Base-by-base conservation (phyloP, 345 rosid species). In the Dovyalis caffra region DNA sequence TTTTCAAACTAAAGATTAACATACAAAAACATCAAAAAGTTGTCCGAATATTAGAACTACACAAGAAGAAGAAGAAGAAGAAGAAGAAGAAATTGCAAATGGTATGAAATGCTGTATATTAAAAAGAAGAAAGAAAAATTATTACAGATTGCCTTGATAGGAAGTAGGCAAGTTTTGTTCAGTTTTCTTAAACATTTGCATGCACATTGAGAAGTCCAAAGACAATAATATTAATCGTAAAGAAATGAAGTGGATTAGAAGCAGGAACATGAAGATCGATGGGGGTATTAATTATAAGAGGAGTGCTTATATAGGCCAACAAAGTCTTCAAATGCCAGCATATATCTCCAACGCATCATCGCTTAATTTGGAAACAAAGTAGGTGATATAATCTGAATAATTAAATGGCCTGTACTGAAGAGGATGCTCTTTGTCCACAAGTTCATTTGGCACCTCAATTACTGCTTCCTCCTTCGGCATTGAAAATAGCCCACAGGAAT, bases 351-450 rank as follows among this genome's bases (percentile, higher is more conserved):
- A 79, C 3, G 89, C 87, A 74, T 86, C 87, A 34, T 82, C 87
- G 5, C 66, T 74, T 29, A 76, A 58, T 75, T 72, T 84, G 71
- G 84, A 68, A 28, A 81, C 75, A 25, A 62, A 86, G 80, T 77
- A 81, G 25, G 87, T 75, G 69, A 84, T 45, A 64, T 67, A 88
- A 53, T 86, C 88, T 2, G 84, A 67, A 28, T 73, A 86, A 72
- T 73, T 76, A 79, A 88, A 86, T 0, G 88, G 88, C 10, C 78
- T 77, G 74, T 85, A 86, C 18, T 82, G 74, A 23, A 85, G 86
- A 15, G 89, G 89, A 77, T 88, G 89, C 15, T 86, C 84, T 6
- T 71, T 58, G 70, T 88, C 88, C 1, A 86, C 83, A 16, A 88
- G 80, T 58, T 86, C 71, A 1, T 35, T 2, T 0, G 88, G 86